Percentiles rank a stretch among this genome's conserved stretches.
Conservation (phyloP, 1,284 basidiomycete species). For the Ceratobasidium sp. region DNA sequence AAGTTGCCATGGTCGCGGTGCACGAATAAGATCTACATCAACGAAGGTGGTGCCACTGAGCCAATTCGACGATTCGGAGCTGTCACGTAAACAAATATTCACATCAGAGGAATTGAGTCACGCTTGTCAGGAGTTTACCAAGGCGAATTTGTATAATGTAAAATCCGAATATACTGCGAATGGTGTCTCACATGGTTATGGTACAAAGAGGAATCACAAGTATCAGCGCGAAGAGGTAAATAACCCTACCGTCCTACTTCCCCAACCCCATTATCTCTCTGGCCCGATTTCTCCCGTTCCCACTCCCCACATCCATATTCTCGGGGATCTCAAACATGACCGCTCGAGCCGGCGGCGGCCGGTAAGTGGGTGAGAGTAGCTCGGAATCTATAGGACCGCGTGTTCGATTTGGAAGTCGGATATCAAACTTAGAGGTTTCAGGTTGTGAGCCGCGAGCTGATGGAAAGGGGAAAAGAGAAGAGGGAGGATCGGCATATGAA, state of each 20-base stretch:
- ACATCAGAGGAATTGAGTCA: background rate
- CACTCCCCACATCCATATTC: constrained; percentile 17
- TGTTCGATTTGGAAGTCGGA: background rate
- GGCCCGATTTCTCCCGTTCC: constrained; percentile 34
- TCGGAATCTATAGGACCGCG: background rate
- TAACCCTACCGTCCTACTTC: background rate
- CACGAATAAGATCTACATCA: constrained; percentile 54
- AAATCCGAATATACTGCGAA: background rate
- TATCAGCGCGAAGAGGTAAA: background rate
- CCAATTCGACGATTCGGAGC: constrained; percentile 49
- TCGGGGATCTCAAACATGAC: constrained; percentile 3
- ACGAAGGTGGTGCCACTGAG: constrained; percentile 51
- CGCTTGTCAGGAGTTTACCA: no score
- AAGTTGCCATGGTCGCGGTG: constrained; percentile 56
- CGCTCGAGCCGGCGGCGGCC: constrained; percentile 4
- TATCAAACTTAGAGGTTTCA: background rate
- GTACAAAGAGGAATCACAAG: background rate
- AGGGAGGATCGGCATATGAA: constrained; percentile 25
- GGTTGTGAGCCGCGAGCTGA: background rate
- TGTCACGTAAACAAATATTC: background rate
- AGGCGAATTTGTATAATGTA: no score
- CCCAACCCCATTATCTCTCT: constrained; percentile 27
- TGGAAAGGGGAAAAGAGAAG: constrained; percentile 29
- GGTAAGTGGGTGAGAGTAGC: constrained; percentile 27
- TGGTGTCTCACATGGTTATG: background rate